A percentile compares a stretch with the other conserved stretches of the same genome.
phyloP scores from a whole-genome alignment of 768 basidiomycete species.

The Rhizopogon roseolus region DNA sequence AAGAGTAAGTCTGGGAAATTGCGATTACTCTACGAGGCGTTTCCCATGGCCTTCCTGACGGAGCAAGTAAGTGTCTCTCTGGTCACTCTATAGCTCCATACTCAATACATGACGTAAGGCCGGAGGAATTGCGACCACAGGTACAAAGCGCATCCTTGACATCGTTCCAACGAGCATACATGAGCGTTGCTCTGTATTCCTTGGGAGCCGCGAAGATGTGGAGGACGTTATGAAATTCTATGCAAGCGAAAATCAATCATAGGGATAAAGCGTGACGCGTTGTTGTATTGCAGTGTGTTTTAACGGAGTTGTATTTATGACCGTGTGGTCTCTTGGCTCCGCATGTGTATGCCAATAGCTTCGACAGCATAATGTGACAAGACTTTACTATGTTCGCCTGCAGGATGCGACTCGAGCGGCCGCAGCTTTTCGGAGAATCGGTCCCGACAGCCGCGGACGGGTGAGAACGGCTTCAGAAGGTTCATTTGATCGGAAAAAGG shows the following conservation, averaged over 20 bases:
- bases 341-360: not conserved
- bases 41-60: conserved; percentile 94
- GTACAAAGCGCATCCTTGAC: conserved; percentile 89
- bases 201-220: conserved; percentile 93
- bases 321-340: no score
- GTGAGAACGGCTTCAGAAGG: no score
- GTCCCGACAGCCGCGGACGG: no score
- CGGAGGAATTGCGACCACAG: conserved; percentile 94
- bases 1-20: conserved; percentile 96
- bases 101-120: conserved; percentile 46
- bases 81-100: not conserved
- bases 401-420: no score
- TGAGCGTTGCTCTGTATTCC: conserved; percentile 88
- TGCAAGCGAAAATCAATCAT: conserved; percentile 29
- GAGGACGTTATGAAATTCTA: conserved; percentile 87
- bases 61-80: conserved; percentile 62
- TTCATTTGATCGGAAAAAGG: no score
- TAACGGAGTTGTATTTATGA: not conserved
- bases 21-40: conserved; percentile 92
- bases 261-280: no score
- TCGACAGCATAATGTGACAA: no score
- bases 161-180: conserved; percentile 85
- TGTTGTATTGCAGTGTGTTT: not conserved
- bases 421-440: no score
- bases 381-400: no score